Conservation (phyloP, 345 rosid genomes). For the Pugionium dolabratum region DNA sequence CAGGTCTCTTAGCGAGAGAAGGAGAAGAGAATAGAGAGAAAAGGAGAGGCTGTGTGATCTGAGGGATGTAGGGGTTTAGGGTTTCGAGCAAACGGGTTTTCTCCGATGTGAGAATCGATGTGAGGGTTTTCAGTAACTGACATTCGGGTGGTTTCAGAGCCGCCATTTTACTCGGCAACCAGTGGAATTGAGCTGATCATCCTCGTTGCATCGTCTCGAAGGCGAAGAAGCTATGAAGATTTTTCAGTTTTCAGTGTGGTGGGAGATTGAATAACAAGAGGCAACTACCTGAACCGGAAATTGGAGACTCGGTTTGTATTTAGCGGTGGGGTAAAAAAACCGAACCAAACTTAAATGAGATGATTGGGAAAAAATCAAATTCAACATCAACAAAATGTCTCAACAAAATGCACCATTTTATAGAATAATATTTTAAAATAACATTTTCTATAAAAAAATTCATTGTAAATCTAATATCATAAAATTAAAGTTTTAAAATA, state of each 20-base stretch:
- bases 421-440: no score
- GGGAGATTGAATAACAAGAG: neutral
- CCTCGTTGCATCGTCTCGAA: slow-evolving; percentile 7
- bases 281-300: slow-evolving; percentile 19
- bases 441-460: no score
- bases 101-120: slow-evolving; percentile 46
- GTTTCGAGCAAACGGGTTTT: slow-evolving; percentile 42
- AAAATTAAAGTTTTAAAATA: no score
- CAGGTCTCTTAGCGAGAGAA: slow-evolving; percentile 46
- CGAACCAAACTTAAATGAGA: neutral
- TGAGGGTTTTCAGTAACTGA: slow-evolving; percentile 46
- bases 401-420: no score
- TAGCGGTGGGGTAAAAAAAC: no score
- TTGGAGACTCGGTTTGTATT: neutral
- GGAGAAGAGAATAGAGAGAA: slow-evolving; percentile 56
- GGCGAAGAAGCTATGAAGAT: slow-evolving; percentile 11
- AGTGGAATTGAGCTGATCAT: neutral
- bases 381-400: no score
- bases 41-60: slow-evolving; percentile 55
- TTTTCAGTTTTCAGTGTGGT: neutral
- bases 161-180: slow-evolving; percentile 34
- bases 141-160: slow-evolving; percentile 35
- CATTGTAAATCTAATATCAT: no score
- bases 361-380: no score
- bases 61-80: slow-evolving; percentile 51